Conservation (phyloP, 495 filamentous ascomycete species). For the Letharia columbiana region DNA sequence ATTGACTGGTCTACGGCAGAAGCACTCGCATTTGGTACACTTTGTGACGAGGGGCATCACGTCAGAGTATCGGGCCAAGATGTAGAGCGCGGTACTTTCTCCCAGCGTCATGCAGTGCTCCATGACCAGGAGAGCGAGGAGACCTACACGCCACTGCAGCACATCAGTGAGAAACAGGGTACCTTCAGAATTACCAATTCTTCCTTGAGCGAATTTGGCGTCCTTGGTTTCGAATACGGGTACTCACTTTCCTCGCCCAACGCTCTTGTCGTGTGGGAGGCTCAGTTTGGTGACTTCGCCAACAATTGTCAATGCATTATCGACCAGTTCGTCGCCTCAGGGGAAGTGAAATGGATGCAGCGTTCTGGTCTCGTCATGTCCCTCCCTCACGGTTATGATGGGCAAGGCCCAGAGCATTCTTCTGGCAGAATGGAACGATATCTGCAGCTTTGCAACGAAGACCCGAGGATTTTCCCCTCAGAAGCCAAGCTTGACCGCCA, state of each 20-base stretch:
- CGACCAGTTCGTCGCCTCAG: slow-evolving; percentile 96
- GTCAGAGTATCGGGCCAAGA: slow-evolving; percentile 97
- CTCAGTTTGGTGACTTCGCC: slow-evolving; percentile 98
- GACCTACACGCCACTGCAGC: slow-evolving; percentile 86
- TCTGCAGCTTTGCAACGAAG: slow-evolving; percentile 95
- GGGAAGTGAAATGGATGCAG: slow-evolving; percentile 97
- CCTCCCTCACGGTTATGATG: slow-evolving; percentile 94
- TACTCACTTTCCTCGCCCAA: slow-evolving; percentile 96
- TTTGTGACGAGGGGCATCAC: slow-evolving; percentile 88
- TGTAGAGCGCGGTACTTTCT: slow-evolving; percentile 99
- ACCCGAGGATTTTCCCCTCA: slow-evolving; percentile 83
- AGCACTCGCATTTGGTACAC: slow-evolving; percentile 86
- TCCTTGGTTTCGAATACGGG: slow-evolving; percentile 95
- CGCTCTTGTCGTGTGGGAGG: slow-evolving; percentile 97
- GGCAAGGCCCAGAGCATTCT: slow-evolving; percentile 96
- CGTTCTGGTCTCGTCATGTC: slow-evolving; percentile 90
- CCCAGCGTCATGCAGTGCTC: slow-evolving; percentile 91
- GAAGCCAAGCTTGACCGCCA: slow-evolving; percentile 87
- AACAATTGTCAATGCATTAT: slow-evolving; percentile 99
- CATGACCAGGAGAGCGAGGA: slow-evolving; percentile 92
- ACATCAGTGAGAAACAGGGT: slow-evolving; percentile 81
- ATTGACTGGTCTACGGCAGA: slow-evolving; percentile 98
- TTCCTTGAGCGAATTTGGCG: slow-evolving; percentile 89
- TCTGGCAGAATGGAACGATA: slow-evolving; percentile 96
- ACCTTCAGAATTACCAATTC: slow-evolving; percentile 97